Evolutionary conservation across 2,329 filamentous ascomycete genomes (phyloP).

Genomic region (Aspergillus tamarii): DNA sequence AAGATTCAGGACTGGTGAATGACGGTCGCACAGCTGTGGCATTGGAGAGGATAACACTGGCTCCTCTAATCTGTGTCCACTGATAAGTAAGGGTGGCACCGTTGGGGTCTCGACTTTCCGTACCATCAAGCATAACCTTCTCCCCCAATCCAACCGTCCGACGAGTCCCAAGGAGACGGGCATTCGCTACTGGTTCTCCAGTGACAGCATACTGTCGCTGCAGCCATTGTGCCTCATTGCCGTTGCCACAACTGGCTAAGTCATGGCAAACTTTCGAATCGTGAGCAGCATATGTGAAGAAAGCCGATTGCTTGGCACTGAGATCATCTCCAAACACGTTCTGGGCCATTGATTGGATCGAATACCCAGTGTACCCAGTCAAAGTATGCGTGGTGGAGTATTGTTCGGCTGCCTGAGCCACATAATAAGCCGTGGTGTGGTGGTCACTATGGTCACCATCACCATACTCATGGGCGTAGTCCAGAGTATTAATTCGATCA

Average conservation of each 20-base stretch:
- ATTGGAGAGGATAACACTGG: background rate
- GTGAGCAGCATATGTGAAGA: background rate
- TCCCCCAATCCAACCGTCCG: background rate
- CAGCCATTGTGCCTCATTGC: conserved; percentile 2
- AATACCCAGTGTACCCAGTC: background rate
- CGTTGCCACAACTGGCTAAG: background rate
- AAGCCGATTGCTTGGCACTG: background rate
- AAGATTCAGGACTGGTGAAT: background rate
- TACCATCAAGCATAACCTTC: conserved; percentile 10
- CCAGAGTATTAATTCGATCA: background rate
- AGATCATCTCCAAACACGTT: background rate
- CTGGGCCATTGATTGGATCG: background rate
- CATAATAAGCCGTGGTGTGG: background rate
- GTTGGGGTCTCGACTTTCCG: conserved; percentile 1
- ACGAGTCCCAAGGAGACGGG: background rate
- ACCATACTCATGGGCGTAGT: background rate
- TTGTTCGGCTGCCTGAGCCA: background rate
- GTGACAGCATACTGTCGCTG: background rate
- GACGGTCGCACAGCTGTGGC: background rate
- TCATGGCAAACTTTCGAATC: conserved; percentile 1
- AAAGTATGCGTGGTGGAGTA: background rate
- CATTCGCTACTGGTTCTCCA: background rate
- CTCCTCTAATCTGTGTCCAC: conserved; percentile 11
- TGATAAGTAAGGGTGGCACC: background rate
- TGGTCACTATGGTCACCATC: background rate